phyloP scores from a whole-genome alignment of 768 basidiomycete genomes.

The Aureoboletus auriporus region DNA sequence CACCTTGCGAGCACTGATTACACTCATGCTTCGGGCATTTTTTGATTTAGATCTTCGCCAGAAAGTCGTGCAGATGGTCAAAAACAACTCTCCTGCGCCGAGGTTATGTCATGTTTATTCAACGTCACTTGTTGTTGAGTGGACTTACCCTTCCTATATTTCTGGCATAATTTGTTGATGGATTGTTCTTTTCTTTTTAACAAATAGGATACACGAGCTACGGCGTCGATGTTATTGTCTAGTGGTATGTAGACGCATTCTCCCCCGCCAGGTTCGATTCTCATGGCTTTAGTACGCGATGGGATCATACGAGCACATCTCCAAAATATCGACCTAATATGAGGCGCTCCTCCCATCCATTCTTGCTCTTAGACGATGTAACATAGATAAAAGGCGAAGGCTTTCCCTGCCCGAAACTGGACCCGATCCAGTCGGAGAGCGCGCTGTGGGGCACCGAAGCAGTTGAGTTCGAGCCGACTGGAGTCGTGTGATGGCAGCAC shows the following conservation, averaged over 20 bases:
- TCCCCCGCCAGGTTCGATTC: background rate
- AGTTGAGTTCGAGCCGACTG: too few species aligned
- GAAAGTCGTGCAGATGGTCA: constrained; percentile 66
- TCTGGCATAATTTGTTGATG: background rate
- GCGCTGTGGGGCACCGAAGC: too few species aligned
- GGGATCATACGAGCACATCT: constrained; percentile 59
- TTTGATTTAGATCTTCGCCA: constrained; percentile 51
- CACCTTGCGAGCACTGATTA: too few species aligned
- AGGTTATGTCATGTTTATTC: constrained; percentile 61
- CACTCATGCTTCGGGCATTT: too few species aligned
- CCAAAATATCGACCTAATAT: constrained; percentile 47
- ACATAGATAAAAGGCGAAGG: too few species aligned
- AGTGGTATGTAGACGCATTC: constrained; percentile 33
- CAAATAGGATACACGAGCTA: constrained; percentile 56
- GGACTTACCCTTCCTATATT: background rate
- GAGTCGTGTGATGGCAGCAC: too few species aligned
- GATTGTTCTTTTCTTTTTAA: background rate
- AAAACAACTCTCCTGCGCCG: constrained; percentile 49
- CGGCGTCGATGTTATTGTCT: constrained; percentile 54
- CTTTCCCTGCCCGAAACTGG: too few species aligned
- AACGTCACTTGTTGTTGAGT: constrained; percentile 64
- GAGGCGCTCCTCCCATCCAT: background rate
- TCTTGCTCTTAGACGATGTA: too few species aligned
- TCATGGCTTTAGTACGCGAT: constrained; percentile 45
- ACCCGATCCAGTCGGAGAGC: too few species aligned